Evolutionary conservation across 2,329 filamentous ascomycete species (phyloP).

Genomic region (Trichoderma polysporum): DNA sequence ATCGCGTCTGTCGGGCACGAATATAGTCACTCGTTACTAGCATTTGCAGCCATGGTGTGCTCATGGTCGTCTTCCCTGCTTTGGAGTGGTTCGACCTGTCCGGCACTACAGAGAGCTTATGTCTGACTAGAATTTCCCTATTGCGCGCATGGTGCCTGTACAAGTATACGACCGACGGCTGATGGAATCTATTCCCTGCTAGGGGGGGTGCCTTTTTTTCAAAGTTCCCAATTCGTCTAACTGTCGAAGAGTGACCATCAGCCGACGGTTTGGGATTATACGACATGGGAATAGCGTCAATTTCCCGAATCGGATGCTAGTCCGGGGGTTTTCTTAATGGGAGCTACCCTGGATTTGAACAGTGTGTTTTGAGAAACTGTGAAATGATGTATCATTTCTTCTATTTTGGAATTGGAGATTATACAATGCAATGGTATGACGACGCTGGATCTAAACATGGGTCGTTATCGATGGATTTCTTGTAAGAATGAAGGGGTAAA

Average conservation of each 20-base stretch:
- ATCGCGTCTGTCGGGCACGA: background rate
- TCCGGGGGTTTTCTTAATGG: background rate
- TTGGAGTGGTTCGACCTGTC: background rate
- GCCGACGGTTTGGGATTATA: background rate
- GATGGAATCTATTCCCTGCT: background rate
- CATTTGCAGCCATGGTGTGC: background rate
- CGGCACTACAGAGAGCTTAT: background rate
- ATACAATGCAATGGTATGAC: background rate
- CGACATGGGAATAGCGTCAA: background rate
- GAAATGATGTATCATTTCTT: too few species aligned
- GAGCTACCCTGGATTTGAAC: background rate
- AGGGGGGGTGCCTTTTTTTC: background rate
- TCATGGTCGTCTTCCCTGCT: background rate
- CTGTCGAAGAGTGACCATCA: background rate
- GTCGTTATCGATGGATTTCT: background rate
- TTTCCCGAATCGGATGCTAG: background rate
- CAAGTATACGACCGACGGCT: background rate
- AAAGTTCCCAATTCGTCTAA: background rate
- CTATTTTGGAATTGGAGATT: too few species aligned
- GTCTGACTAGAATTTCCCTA: background rate
- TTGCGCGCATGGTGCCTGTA: background rate
- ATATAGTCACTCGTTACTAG: background rate
- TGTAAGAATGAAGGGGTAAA: background rate
- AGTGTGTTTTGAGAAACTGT: background rate
- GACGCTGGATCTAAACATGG: background rate